Evolutionary conservation across 106 monocot genomes (phyloP), one percentile per base, ranked within the genome.

Genomic region (Iris macrosiphon): DNA sequence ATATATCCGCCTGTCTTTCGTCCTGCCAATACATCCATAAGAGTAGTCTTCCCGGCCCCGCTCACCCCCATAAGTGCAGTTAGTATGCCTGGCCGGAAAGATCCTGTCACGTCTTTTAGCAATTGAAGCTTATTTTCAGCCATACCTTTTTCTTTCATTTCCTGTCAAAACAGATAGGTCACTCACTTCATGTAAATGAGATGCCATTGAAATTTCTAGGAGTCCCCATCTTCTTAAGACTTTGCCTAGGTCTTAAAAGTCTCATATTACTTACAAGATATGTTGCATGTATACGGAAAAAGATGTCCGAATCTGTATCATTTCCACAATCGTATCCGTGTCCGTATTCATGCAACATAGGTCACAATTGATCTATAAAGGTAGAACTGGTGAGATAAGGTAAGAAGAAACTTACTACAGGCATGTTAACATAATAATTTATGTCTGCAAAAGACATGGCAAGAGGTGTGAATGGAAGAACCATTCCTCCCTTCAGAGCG

Each of bases 391-490:
- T n/a, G n/a, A n/a, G n/a, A 35, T 34, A 26, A 19, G 20, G 28
- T n/a, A 35, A 55, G 14, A 30, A 25, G 16, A 10, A 41, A 47
- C 82, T 90, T 53, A 96, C 96, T 6, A 66, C 39, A 54, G 96
- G 90, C 77, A 96, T 90, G 67, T 96, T 86, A 1, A 96, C 89
- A 40, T 60, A 96, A 70, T 96, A 96, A 53, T 77, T 83, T 20
- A 96, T 77, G 53, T 90, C 82, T 39, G 90, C 73, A 33, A 96
- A 96, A 13, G 96, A 86, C 89, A 96, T 96, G 55, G 80, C 22
- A 2, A 96, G 76, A 38, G 96, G 86, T 33, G 25, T 70, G 59
- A 96, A 96, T 5, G 96, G 96, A 83, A 96, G 86, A 66, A 78
- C 79, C 96, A 96, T 87, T 60, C 96, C 96, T 75, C 72, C 74